phyloP scores from a whole-genome alignment of 2,329 filamentous ascomycete species.

The Malbranchea zuffiana region DNA sequence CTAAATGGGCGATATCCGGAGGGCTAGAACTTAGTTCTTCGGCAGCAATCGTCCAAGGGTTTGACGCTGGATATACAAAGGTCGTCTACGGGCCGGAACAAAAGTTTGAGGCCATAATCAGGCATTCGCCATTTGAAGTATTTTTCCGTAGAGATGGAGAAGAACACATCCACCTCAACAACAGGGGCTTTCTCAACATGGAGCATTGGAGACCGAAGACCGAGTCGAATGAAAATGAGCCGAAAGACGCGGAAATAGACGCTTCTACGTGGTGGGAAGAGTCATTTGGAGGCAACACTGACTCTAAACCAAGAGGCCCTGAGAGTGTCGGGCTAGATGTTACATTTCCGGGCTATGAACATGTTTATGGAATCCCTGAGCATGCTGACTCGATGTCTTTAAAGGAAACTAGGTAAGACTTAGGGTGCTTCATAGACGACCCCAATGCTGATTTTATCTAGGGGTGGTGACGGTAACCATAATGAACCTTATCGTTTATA shows the following conservation, averaged over 20 bases:
- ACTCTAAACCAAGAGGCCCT: conserved; percentile 86
- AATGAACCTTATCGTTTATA: conserved; percentile 86
- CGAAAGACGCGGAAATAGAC: conserved; percentile 46
- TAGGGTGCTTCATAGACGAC: not conserved
- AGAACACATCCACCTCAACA: conserved; percentile 79
- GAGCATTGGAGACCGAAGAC: conserved; percentile 92
- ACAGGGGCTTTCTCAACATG: conserved; percentile 78
- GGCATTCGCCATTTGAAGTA: conserved; percentile 69
- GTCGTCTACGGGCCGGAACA: conserved; percentile 68
- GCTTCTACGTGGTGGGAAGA: conserved; percentile 98
- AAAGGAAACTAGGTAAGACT: conserved; percentile 62
- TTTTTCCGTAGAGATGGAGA: conserved; percentile 77
- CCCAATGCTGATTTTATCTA: conserved; percentile 21
- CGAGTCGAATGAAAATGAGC: conserved; percentile 41
- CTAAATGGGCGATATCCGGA: conserved; percentile 75
- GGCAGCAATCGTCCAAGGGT: conserved; percentile 56
- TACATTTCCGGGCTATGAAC: conserved; percentile 78
- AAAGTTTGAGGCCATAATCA: conserved; percentile 72
- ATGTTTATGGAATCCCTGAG: conserved; percentile 90
- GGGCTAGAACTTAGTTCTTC: conserved; percentile 61
- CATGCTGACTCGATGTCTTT: conserved; percentile 81
- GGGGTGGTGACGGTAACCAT: conserved; percentile 73
- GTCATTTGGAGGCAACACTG: conserved; percentile 86
- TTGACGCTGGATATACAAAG: conserved; percentile 55
- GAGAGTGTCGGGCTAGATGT: conserved; percentile 89